Evolutionary conservation across 208 protist genomes (phyloP).

Genomic region (Porcisia hertigi): DNA sequence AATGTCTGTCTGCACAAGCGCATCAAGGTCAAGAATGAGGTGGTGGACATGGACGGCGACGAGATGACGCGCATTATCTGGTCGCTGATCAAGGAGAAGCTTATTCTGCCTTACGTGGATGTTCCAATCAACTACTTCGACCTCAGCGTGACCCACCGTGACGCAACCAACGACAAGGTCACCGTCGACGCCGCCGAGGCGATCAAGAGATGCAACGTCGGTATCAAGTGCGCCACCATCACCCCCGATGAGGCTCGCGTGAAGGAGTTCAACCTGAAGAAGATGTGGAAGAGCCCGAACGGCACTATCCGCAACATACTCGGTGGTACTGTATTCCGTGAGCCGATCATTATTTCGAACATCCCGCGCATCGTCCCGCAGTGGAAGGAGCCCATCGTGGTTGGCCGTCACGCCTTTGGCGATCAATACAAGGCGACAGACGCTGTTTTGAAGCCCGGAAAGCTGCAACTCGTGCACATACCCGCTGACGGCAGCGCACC

Average conservation of each 20-base stretch:
- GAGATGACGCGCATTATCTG: conserved; percentile 98
- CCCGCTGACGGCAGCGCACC: conserved; percentile 76
- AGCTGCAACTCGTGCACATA: conserved; percentile 93
- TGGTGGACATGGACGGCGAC: conserved; percentile 98
- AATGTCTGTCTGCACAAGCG: conserved; percentile 47
- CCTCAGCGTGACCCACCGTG: conserved; percentile 93
- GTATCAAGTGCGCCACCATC: conserved; percentile 99
- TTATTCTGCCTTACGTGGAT: conserved; percentile 97
- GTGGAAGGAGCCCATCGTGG: conserved; percentile 96
- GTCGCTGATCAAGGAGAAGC: conserved; percentile 97
- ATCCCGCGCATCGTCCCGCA: conserved; percentile 91
- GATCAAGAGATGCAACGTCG: conserved; percentile 94
- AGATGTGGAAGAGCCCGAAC: conserved; percentile 99
- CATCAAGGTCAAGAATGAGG: conserved; percentile 90
- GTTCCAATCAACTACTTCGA: conserved; percentile 97
- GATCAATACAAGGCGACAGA: conserved; percentile 97
- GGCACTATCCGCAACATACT: conserved; percentile 99
- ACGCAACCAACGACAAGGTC: conserved; percentile 95
- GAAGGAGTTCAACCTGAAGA: conserved; percentile 96
- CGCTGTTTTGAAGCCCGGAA: conserved; percentile 83
- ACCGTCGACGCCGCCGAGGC: conserved; percentile 96
- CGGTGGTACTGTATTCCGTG: conserved; percentile 97
- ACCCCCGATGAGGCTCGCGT: conserved; percentile 97
- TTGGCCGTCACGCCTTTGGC: conserved; percentile 96
- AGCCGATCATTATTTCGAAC: conserved; percentile 97